A percentile compares a stretch with the other conserved stretches of the same genome.
Conservation (phyloP, 78 protist species). For the Planoprotostelium fungivorum region DNA sequence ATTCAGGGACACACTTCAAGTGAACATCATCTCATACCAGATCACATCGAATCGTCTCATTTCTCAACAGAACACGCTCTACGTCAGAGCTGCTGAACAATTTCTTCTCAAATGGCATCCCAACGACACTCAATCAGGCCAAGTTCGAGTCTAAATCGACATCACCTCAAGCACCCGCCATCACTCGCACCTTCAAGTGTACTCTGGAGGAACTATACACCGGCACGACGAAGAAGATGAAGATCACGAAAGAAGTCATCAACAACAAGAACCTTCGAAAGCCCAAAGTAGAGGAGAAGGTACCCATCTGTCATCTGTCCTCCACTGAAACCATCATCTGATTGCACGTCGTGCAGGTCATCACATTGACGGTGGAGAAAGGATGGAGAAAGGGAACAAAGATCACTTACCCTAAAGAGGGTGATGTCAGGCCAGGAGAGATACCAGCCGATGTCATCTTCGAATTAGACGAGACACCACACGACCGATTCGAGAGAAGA, state of each 20-base stretch:
- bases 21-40: not conserved
- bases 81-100: not conserved
- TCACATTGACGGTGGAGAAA: conserved; percentile 35
- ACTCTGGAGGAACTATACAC: conserved; percentile 47
- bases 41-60: not conserved
- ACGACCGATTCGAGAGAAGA: conserved; percentile 51
- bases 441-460: conserved; percentile 68
- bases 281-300: conserved; percentile 2
- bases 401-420: conserved; percentile 56
- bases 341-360: not conserved
- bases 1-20: not conserved
- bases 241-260: conserved; percentile 30
- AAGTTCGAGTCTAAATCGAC: not conserved
- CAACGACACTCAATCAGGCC: not conserved
- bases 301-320: no score
- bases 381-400: conserved; percentile 82
- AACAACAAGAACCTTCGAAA: conserved; percentile 2
- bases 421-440: conserved; percentile 42
- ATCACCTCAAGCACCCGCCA: not conserved
- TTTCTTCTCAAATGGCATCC: not conserved
- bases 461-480: conserved; percentile 64
- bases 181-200: not conserved
- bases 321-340: not conserved
- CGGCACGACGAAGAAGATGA: conserved; percentile 40
- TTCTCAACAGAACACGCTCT: not conserved